Conservation (phyloP, 1,139 yeast genomes). For the Lodderomyces theae region DNA sequence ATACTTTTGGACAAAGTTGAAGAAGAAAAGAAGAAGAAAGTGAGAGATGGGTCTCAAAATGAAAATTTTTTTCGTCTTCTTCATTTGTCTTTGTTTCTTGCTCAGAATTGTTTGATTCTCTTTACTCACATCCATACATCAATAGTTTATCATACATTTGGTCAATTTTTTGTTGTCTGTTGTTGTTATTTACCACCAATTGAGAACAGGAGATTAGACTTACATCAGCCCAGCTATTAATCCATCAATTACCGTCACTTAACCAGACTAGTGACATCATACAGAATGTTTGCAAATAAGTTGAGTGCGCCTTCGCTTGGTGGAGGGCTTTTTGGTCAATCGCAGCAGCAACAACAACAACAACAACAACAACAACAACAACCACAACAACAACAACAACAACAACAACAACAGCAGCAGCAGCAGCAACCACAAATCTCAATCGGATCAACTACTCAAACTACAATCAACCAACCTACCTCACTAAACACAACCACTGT, state of each 20-base stretch:
- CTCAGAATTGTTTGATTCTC: too few species aligned
- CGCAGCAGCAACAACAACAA: conserved; percentile 8
- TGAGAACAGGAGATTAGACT: too few species aligned
- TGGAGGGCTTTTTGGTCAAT: conserved; percentile 15
- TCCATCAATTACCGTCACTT: too few species aligned
- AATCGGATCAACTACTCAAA: conserved; percentile 10
- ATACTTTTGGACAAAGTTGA: conserved; percentile 53
- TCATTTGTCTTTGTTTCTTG: conserved; percentile 7
- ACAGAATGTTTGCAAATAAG: conserved; percentile 17
- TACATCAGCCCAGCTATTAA: too few species aligned
- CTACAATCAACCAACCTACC: conserved; percentile 9
- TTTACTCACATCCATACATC: conserved; percentile 4
- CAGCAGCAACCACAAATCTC: conserved; percentile 8
- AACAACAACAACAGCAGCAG: conserved; percentile 5
- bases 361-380: conserved; percentile 6
- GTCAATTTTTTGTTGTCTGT: neutral
- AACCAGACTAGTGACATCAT: neutral
- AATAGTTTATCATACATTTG: neutral
- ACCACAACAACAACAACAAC: conserved; percentile 11
- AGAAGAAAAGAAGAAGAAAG: conserved; percentile 17
- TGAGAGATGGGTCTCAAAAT: neutral
- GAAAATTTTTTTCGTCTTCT: conserved; percentile 6
- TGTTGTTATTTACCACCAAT: too few species aligned
- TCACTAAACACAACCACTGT: conserved; percentile 4
- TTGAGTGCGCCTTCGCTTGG: conserved; percentile 8